Evolutionary conservation across 2,329 filamentous ascomycete species (phyloP).

Genomic region (Penicillium verrucosum): DNA sequence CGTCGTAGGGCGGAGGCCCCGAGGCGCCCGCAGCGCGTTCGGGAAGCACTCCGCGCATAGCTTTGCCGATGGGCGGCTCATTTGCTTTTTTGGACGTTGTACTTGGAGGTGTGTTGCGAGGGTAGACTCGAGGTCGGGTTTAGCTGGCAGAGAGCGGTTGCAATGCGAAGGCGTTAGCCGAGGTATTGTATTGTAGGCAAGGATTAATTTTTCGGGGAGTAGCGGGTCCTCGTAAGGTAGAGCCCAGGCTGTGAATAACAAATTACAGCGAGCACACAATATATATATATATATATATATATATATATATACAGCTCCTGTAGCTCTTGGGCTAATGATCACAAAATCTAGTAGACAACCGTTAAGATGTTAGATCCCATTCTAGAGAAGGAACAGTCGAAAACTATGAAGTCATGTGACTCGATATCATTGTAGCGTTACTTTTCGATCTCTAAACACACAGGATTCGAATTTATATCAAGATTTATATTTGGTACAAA

Average conservation of each 20-base stretch:
- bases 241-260: neutral
- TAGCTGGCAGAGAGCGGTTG: slow-evolving; percentile 1
- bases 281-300: neutral
- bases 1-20: slow-evolving; percentile 15
- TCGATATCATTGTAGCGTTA: neutral
- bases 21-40: slow-evolving; percentile 23
- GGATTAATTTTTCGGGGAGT: slow-evolving; percentile 15
- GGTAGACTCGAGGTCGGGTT: neutral
- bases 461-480: neutral
- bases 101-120: slow-evolving; percentile 1
- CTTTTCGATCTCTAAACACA: neutral
- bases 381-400: slow-evolving; percentile 14
- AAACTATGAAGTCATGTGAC: slow-evolving; percentile 20
- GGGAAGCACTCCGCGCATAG: slow-evolving; percentile 31
- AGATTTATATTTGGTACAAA: neutral
- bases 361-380: neutral
- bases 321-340: neutral
- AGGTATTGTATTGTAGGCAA: slow-evolving; percentile 19
- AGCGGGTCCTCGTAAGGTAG: neutral
- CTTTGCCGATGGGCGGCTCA: slow-evolving; percentile 32
- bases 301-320: neutral
- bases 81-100: slow-evolving; percentile 9
- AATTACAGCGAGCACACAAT: neutral
- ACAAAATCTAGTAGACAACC: neutral
- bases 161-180: slow-evolving; percentile 17